A percentile compares a stretch with the other conserved stretches of the same genome.
phyloP scores from a whole-genome alignment of 352 stramenopile genomes.

The Phytophthora uliginosa region DNA sequence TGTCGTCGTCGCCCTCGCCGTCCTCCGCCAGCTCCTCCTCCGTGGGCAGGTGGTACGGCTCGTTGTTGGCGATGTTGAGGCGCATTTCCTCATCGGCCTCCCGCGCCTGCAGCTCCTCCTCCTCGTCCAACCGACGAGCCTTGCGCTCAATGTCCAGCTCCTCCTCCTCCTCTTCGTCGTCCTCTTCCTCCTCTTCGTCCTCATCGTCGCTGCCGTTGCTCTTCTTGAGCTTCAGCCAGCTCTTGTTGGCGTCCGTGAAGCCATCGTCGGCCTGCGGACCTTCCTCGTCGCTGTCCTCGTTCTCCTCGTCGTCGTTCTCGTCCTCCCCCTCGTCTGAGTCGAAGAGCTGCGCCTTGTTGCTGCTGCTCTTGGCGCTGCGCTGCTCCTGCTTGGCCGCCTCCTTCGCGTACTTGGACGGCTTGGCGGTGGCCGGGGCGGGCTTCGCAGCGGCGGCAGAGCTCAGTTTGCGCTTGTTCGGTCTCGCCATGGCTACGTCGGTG shows the following conservation, averaged over 20 bases:
- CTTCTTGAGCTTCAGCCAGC: constrained; percentile 88
- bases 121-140: constrained; percentile 81
- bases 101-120: constrained; percentile 70
- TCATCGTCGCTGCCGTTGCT: constrained; percentile 46
- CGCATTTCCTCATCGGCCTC: constrained; percentile 90
- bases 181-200: constrained; percentile 44
- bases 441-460: constrained; percentile 30
- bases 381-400: constrained; percentile 81
- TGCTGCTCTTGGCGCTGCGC: constrained; percentile 43
- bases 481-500: constrained; percentile 44
- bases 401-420: constrained; percentile 82
- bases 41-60: constrained; percentile 83
- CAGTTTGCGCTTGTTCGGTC: constrained; percentile 69
- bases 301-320: constrained; percentile 45
- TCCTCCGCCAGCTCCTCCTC: constrained; percentile 79
- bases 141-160: constrained; percentile 92
- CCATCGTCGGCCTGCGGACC: constrained; percentile 66
- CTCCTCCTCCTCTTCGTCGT: constrained; percentile 62
- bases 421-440: constrained; percentile 32
- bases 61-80: constrained; percentile 89
- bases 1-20: constrained; percentile 55
- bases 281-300: constrained; percentile 58
- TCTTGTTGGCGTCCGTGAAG: constrained; percentile 91
- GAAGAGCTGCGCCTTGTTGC: constrained; percentile 71
- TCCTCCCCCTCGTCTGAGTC: constrained; percentile 73